Evolutionary conservation across 352 stramenopile species (phyloP), one percentile per base, ranked within the genome.

Genomic region (Globisporangium cystogenes): DNA sequence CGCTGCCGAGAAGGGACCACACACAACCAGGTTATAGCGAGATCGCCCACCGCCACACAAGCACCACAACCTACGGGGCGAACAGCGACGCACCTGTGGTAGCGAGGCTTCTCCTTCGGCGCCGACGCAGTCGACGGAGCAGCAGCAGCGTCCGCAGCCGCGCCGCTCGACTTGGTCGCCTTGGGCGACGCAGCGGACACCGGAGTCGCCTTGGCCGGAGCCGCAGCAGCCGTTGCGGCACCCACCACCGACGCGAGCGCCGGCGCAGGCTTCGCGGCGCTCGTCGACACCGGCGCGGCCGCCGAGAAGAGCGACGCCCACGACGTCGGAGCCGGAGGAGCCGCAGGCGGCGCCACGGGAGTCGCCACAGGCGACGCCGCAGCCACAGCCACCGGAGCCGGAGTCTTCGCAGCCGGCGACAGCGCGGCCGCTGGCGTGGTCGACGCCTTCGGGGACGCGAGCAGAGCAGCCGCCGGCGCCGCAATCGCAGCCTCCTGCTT

Each of bases 301-400:
- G 60, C 53, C 15, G 61, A 61, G 62, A 83, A 83, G 29, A 83
- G 60, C n/a, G 76, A 72, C 1, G 75, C 81, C 65, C 74, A 79
- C 7, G 76, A 82, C 62, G 86, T 89, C 10, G 68, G 52, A 27
- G 53, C 62, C 21, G 56, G 47, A 41, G 56, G 53, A 7, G 56
- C 54, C 40, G 62, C 50, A 29, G 52, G 57, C 11, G 55, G 18
- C 10, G 50, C 45, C 16, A 35, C 57, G 18, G 63, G 58, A 48
- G 65, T 62, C 21, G 41, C 53, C 37, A 48, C 29, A 14, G 60
- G 55, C 23, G 55, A 54, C 27, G 56, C 27, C 39, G 43, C 51
- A 27, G 61, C 52, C 24, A 51, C 33, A 39, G 33, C 33, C 39
- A 26, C 26, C 39, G 39, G 7, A 18, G 39, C 39, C 20, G 39